Evolutionary conservation across 345 rosid species (phyloP).

Genomic region (Kandelia obovata): DNA sequence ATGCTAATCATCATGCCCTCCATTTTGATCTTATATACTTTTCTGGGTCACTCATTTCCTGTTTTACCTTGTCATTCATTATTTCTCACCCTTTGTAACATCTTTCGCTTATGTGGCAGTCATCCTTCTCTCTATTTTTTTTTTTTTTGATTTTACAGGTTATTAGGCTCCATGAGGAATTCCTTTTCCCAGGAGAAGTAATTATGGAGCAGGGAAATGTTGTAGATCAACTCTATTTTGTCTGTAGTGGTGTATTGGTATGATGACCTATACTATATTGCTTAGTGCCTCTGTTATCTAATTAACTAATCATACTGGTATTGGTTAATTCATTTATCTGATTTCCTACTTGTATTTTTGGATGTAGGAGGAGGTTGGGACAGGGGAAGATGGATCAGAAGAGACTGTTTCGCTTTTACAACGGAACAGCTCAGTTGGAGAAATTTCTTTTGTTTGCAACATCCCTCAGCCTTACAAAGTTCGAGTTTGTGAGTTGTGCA

Average conservation of each 20-base stretch:
- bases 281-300: not conserved
- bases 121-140: not conserved
- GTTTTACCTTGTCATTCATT: not conserved
- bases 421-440: conserved; percentile 77
- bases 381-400: conserved; percentile 75
- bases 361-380: conserved; percentile 61
- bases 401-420: conserved; percentile 53
- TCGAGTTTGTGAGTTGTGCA: conserved; percentile 67
- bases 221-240: conserved; percentile 89
- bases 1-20: no score
- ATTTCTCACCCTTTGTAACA: not conserved
- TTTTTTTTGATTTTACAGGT: conserved; percentile 40
- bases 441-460: conserved; percentile 87
- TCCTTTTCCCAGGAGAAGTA: conserved; percentile 94
- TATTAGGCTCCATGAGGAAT: conserved; percentile 85
- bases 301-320: not conserved
- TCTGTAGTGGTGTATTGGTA: conserved; percentile 89
- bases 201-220: conserved; percentile 85
- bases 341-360: not conserved
- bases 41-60: not conserved
- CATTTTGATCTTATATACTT: not conserved
- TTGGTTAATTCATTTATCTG: not conserved
- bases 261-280: not conserved
- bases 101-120: not conserved
- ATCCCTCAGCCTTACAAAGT: conserved; percentile 87